These are phyloP conservation scores for Hymenoscyphus occultus DNA, from an alignment of 2,329 filamentous ascomycete species.

Conservation along the genomic window DNA sequence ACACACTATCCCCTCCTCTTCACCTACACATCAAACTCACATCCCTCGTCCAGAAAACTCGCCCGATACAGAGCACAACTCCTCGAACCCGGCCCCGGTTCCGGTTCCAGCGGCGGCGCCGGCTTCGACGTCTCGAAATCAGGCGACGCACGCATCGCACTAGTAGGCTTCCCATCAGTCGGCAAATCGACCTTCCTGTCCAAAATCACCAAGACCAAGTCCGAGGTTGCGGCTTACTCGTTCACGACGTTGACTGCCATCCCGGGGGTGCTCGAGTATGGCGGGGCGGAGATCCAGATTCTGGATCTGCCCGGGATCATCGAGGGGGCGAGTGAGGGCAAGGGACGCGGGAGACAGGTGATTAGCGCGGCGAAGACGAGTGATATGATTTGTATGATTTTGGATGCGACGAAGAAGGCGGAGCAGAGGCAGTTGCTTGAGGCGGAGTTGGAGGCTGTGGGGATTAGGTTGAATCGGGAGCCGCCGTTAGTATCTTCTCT, in stretches of 20 bases:
- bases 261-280: slow-evolving; percentile 94
- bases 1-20: no score
- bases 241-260: slow-evolving; percentile 98
- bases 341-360: slow-evolving; percentile 91
- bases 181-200: slow-evolving; percentile 99
- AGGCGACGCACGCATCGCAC: slow-evolving; percentile 91
- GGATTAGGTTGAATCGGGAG: slow-evolving; percentile 86
- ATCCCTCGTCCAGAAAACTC: slow-evolving; percentile 67
- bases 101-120: slow-evolving; percentile 72
- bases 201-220: slow-evolving; percentile 97
- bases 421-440: slow-evolving; percentile 90
- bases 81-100: slow-evolving; percentile 80
- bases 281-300: slow-evolving; percentile 95
- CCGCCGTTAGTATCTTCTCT: slow-evolving; percentile 63
- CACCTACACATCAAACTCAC: slow-evolving; percentile 8
- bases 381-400: slow-evolving; percentile 92
- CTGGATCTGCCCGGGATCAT: slow-evolving; percentile 98
- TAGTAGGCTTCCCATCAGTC: slow-evolving; percentile 98
- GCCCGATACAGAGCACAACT: slow-evolving; percentile 91
- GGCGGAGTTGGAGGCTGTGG: slow-evolving; percentile 89
- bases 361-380: slow-evolving; percentile 98
- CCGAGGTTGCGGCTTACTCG: slow-evolving; percentile 91
- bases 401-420: slow-evolving; percentile 94
- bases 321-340: slow-evolving; percentile 92
- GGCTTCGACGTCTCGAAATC: slow-evolving; percentile 96